Evolutionary conservation across 1,284 basidiomycete genomes (phyloP).

Genomic region (Tranzscheliella williamsii): DNA sequence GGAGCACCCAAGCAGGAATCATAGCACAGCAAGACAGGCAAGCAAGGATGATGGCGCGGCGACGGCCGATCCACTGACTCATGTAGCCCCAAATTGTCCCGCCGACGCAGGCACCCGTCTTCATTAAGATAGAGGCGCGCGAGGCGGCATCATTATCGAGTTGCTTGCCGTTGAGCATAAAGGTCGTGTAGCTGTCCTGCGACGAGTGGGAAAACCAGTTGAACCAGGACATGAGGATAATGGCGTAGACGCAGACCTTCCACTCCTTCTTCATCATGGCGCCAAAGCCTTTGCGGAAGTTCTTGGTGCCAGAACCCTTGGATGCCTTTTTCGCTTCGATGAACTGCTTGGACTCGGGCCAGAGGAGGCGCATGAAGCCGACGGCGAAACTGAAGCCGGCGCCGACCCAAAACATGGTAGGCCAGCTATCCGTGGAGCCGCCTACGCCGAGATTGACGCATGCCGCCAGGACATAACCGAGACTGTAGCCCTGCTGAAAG

Average conservation of each 20-base stretch:
- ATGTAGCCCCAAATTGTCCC: conserved; percentile 45
- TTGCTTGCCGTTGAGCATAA: conserved; percentile 34
- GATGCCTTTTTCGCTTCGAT: conserved; percentile 23
- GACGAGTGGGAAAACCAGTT: conserved; percentile 29
- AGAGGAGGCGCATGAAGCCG: conserved; percentile 31
- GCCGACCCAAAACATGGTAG: conserved; percentile 47
- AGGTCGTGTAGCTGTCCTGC: conserved; percentile 44
- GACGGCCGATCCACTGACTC: conserved; percentile 39
- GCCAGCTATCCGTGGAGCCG: conserved; percentile 27
- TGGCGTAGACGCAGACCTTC: conserved; percentile 22
- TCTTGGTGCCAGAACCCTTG: conserved; percentile 29
- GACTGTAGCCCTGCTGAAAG: conserved; percentile 43
- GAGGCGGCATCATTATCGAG: conserved; percentile 35
- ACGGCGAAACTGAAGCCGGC: conserved; percentile 31
- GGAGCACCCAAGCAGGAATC: conserved; percentile 51
- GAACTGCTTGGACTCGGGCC: conserved; percentile 50
- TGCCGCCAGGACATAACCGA: conserved; percentile 47
- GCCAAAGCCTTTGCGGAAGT: conserved; percentile 18
- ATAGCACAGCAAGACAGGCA: conserved; percentile 24
- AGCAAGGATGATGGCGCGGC: conserved; percentile 27
- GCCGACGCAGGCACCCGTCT: conserved; percentile 36
- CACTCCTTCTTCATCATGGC: conserved; percentile 28
- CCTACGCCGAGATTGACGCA: conserved; percentile 41
- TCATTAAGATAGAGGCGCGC: conserved; percentile 40
- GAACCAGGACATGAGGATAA: conserved; percentile 31